Evolutionary conservation across 495 filamentous ascomycete species (phyloP).

Genomic region (Podospora pseudocomata): DNA sequence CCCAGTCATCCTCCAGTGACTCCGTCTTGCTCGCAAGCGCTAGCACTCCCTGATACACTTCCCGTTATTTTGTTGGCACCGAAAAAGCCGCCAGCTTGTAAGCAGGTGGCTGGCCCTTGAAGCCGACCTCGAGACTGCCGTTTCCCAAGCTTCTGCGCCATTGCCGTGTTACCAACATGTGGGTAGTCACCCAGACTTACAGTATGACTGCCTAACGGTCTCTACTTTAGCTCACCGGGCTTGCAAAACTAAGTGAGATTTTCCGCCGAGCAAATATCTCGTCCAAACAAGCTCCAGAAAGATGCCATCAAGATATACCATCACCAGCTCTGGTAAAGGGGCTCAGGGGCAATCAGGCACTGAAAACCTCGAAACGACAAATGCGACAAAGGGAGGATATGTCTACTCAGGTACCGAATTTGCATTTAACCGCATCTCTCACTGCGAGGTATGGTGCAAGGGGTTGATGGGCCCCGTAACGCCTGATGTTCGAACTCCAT

Average conservation of each 20-base stretch:
- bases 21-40: neutral
- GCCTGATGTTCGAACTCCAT: conserved; percentile 13
- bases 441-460: conserved; percentile 6
- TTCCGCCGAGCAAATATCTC: neutral
- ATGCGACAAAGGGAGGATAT: neutral
- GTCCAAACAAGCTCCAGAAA: neutral
- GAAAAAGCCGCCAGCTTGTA: neutral
- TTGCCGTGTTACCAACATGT: neutral
- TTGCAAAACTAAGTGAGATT: neutral
- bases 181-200: no score
- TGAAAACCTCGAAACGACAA: neutral
- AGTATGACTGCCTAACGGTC: neutral
- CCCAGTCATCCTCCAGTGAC: no score
- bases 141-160: neutral
- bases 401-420: neutral
- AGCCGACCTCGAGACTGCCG: neutral
- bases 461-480: conserved; percentile 14
- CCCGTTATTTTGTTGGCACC: neutral
- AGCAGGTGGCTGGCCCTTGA: neutral
- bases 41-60: neutral
- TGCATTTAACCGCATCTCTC: conserved; percentile 15
- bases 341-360: neutral
- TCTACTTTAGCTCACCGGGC: neutral
- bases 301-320: neutral
- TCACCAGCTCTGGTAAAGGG: neutral